A percentile compares a stretch with the other conserved stretches of the same genome.
These are phyloP conservation scores for Fonsecaea multimorphosa DNA, from an alignment of 2,329 filamentous ascomycete genomes.

Conservation along the genomic window DNA sequence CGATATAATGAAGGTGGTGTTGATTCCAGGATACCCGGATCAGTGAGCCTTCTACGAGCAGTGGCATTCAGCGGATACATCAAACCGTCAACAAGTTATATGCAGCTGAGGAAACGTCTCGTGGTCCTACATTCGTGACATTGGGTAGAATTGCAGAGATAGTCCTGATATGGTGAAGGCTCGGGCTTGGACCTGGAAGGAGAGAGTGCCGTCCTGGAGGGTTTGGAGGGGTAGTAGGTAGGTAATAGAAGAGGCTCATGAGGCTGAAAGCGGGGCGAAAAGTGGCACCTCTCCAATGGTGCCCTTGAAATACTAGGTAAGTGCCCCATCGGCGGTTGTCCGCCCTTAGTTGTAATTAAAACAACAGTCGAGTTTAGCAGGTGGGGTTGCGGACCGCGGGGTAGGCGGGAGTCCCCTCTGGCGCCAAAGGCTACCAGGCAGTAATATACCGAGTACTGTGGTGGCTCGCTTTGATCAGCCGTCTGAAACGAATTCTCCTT, in stretches of 20 bases:
- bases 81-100: neutral
- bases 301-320: neutral
- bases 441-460: no score
- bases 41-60: no score
- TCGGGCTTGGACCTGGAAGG: neutral
- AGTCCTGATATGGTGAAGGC: no score
- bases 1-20: no score
- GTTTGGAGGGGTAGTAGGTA: neutral
- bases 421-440: neutral
- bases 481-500: neutral
- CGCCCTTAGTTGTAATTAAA: no score
- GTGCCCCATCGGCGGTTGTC: no score
- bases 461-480: no score
- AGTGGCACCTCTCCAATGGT: neutral
- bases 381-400: neutral
- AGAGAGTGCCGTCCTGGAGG: neutral
- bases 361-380: no score
- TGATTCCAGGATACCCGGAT: no score
- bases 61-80: neutral
- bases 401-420: neutral
- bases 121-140: no score
- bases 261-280: neutral
- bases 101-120: no score
- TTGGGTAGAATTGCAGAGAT: no score
- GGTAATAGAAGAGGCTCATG: neutral